Evolutionary conservation across 495 filamentous ascomycete species (phyloP), one percentile per base, ranked within the genome.

Genomic region (Penicillium odoratum): DNA sequence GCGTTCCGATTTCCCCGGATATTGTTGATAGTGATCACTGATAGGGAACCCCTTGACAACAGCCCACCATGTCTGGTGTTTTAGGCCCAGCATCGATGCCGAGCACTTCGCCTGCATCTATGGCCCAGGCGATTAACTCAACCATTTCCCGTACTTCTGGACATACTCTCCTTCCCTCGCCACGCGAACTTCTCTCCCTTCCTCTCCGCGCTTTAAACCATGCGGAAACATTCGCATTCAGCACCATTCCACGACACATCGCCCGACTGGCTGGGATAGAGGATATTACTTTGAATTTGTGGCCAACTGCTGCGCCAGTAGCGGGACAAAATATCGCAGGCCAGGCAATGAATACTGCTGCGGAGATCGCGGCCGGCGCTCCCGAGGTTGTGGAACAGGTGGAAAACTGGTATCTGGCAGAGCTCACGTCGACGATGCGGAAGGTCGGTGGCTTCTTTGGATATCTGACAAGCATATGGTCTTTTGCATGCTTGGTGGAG

Each of bases 381-480:
- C 67, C 67, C 11, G 69, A 72, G 11, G 66, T 57, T 36, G 70
- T 58, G 8, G 65, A 48, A n/a, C 61, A 70, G 9, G 65, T 72
- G 1, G 61, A 68, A 36, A 63, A 69, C 26, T 64, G 69, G 51
- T 69, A 72, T 49, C 30, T 76, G n/a, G 48, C 65, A 2, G 75
- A 79, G 51, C 57, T 78, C 47, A 61, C 77, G 47, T 67, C 72
- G 9, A 66, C 75, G 11, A 55, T 83, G 43, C 67, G 80, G 53
- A 87, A 88, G 15, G 72, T 97, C n/a, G 89, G 91, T 8, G 91
- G 91, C 36, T 83, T 98, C 31, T 95, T 98, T 68, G 87, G 85
- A 45, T 98, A 97, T 69, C 76, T 93, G 42, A 96, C 92, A 0
- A 95, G 92, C 69, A 90, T 90, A 59, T 98, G 95, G 95, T 93